Conservation (phyloP, 371 early-diverging fungal genomes). For the Spraguea lophii region DNA sequence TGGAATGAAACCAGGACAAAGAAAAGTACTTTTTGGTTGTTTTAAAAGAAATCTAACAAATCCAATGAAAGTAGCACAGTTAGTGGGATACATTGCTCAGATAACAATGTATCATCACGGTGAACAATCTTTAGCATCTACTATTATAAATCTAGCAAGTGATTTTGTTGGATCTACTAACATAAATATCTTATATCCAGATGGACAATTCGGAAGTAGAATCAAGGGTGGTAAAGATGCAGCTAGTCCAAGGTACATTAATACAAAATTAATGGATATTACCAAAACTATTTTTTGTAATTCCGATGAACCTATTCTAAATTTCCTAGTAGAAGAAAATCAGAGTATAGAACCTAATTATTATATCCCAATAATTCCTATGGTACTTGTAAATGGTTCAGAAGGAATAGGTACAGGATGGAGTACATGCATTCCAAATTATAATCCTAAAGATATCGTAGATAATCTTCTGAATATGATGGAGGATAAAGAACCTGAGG, state of each 20-base stretch:
- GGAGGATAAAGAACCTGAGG: conserved; percentile 52
- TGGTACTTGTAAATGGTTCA: conserved; percentile 83
- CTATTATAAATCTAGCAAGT: conserved; percentile 86
- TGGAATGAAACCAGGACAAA: conserved; percentile 92
- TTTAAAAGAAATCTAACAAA: conserved; percentile 60
- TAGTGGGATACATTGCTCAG: conserved; percentile 77
- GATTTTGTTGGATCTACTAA: conserved; percentile 89
- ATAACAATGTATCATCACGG: conserved; percentile 92
- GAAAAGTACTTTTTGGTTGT: conserved; percentile 79
- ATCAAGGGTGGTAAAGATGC: conserved; percentile 86
- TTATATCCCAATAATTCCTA: conserved; percentile 85
- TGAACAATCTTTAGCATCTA: conserved; percentile 63
- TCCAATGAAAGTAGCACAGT: conserved; percentile 85
- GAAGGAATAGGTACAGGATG: conserved; percentile 95
- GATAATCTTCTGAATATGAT: conserved; percentile 66
- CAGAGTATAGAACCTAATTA: conserved; percentile 78
- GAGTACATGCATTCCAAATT: conserved; percentile 53
- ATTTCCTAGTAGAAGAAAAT: conserved; percentile 76
- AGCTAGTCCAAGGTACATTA: conserved; percentile 88
- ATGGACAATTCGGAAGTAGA: conserved; percentile 89
- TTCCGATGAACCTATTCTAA: conserved; percentile 66
- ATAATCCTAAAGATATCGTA: conserved; percentile 74
- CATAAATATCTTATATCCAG: conserved; percentile 66
- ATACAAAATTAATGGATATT: conserved; percentile 59
- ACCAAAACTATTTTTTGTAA: conserved; percentile 62